Base-by-base conservation (phyloP, 2,329 filamentous ascomycete species). In the Epichloe coenophiala region DNA sequence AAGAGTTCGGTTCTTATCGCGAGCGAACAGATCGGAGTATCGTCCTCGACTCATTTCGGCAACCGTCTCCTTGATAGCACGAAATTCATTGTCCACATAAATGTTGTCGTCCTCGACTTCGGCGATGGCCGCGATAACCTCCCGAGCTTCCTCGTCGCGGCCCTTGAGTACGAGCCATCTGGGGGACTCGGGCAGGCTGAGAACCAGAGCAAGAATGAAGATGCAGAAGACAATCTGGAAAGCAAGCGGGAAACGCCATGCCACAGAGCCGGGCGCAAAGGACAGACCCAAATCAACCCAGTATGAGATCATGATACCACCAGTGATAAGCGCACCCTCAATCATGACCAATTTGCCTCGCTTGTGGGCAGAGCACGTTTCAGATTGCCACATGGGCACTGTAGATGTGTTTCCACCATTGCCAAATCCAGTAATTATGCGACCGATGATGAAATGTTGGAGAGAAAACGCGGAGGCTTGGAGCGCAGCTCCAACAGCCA, bases 51-150 rank as follows among this genome's bases (percentile, higher is more conserved):
- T 81, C 48, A 73, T 69, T 60, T 89, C 84, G n/a, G 80, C 66
- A n/a, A 86, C 81, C 1, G 84, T 79, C 49, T 82, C 76, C 55
- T 76, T 76, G 60, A 84, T 84, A 53, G 80, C 75, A 43, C 70
- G 68, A 60, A 76, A 80, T 59, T 83, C 78, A 13, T 68, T 65
- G 15, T 78, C 64, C 43, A 85, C 76, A 61, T 72, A 80, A 2
- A 76, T 75, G n/a, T 78, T 74, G 47, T 78, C 74, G 3, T 61
- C 59, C 6, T 76, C 75, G 45, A 77, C 65, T 55, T 70, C 73
- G 47, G 80, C 77, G 17, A 85, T 67, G 47, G 73, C 77, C 17
- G 67, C 65, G 21, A 78, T 70, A 15, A 76, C 70, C 1, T 64
- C 61, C 49, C 67, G 63, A 11, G 70, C 75, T 55, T 79, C 73